phyloP scores from a whole-genome alignment of 345 rosid species.

The Erucastrum elatum region DNA sequence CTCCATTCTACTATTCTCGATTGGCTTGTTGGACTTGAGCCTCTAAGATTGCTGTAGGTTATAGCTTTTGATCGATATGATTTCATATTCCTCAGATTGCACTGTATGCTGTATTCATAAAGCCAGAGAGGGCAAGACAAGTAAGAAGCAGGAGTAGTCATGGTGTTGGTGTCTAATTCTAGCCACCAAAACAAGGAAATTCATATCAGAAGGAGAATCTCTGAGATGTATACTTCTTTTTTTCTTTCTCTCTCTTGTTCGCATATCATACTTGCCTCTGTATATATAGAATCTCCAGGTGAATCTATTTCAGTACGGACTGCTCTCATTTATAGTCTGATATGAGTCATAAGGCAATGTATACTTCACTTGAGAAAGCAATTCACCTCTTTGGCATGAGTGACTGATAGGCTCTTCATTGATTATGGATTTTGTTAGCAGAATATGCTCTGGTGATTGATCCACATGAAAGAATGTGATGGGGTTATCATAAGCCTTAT shows the following conservation, averaged over 20 bases:
- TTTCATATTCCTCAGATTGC: no score
- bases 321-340: no score
- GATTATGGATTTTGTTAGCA: neutral
- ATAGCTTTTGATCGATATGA: neutral
- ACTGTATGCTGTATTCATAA: no score
- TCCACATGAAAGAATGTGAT: no score
- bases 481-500: neutral
- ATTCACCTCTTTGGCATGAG: neutral
- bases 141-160: no score
- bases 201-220: constrained; percentile 63
- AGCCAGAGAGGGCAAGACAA: constrained; percentile 14
- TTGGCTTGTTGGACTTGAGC: neutral
- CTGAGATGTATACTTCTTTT: constrained; percentile 55
- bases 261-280: no score
- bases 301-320: neutral
- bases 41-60: neutral
- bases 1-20: neutral
- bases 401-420: neutral
- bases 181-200: constrained; percentile 69
- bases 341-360: no score
- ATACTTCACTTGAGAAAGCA: no score
- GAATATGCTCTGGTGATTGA: no score
- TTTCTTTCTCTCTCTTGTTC: neutral
- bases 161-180: constrained; percentile 53
- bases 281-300: neutral